phyloP scores from a whole-genome alignment of 306 rosid genomes.

The Prosopis cineraria region DNA sequence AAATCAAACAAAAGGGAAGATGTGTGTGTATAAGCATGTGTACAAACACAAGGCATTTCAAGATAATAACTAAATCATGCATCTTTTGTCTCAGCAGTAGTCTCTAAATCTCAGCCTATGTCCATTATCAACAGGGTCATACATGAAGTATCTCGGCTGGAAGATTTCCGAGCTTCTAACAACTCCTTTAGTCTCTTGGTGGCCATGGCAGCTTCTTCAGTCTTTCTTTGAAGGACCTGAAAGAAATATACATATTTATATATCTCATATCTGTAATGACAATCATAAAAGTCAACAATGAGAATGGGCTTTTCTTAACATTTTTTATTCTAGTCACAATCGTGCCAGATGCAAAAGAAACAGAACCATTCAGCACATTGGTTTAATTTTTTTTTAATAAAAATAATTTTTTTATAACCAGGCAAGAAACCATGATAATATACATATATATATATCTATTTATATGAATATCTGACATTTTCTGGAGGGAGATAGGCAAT shows the following conservation, averaged over 20 bases:
- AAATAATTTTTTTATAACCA: slow-evolving; percentile 4
- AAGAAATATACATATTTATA: slow-evolving; percentile 27
- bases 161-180: slow-evolving; percentile 95
- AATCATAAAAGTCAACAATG: slow-evolving; percentile 26
- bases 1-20: slow-evolving; percentile 23
- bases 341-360: slow-evolving; percentile 4
- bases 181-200: slow-evolving; percentile 98
- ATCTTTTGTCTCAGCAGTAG: slow-evolving; percentile 9
- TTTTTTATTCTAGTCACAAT: slow-evolving; percentile 15
- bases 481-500: not conserved
- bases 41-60: slow-evolving; percentile 23
- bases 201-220: slow-evolving; percentile 99
- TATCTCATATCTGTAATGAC: slow-evolving; percentile 20
- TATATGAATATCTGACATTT: slow-evolving; percentile 24
- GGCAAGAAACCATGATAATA: not conserved
- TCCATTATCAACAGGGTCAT: slow-evolving; percentile 29
- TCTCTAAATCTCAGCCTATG: slow-evolving; percentile 23
- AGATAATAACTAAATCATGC: slow-evolving; percentile 28
- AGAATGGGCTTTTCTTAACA: not conserved
- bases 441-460: not conserved
- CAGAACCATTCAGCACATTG: slow-evolving; percentile 9
- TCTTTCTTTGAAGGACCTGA: slow-evolving; percentile 99
- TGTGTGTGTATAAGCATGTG: not conserved
- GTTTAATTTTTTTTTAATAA: slow-evolving; percentile 15
- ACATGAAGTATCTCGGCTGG: slow-evolving; percentile 89